Evolutionary conservation across 371 early-diverging fungal genomes (phyloP), one percentile per base, ranked within the genome.

Genomic region (Syncephalastrum contaminatum): DNA sequence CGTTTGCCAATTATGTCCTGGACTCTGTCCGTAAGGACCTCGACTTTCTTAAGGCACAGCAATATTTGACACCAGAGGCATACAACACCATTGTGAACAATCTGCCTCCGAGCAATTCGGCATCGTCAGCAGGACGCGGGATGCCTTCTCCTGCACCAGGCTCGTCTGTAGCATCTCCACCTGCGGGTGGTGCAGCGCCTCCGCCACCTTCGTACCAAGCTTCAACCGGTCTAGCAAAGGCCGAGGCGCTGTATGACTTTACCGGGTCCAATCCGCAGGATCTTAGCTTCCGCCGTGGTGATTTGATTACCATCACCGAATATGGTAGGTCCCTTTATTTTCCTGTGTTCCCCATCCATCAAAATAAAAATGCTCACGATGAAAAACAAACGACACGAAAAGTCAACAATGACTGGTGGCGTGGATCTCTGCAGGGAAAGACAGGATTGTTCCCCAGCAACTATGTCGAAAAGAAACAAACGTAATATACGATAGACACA

Each of bases 341-440:
- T 27, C 36, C 36, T 30, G 36, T 30, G 36, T 12, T 8, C 36
- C 36, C 36, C 5, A 30, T 10, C 36, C 8, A 3, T 30, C 36
- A 30, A 30, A 30, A 30, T 30, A 30, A 30, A 49, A 41, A 40
- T 48, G 16, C 48, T 46, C 13, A 15, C 41, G 10, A 14, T n/a
- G n/a, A 51, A 39, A 56, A 20, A 44, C 24, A 14, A 19, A 16
- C 21, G 12, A 19, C 14, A 20, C 41, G 7, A 43, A 58, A 36
- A 72, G 72, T 72, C 18, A 67, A 72, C 27, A 53, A 68, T 53
- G 69, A 72, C 43, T 72, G 72, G 72, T 72, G 66, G 68, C 57
- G 69, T 22, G 72, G 72, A 15, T 58, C 51, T 1, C 20, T 68
- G 14, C 55, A 63, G 24, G 68, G 66, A 15, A 56, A 41, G 12